phyloP scores from a whole-genome alignment of 331 rosid genomes.

The Quercus tomentella region DNA sequence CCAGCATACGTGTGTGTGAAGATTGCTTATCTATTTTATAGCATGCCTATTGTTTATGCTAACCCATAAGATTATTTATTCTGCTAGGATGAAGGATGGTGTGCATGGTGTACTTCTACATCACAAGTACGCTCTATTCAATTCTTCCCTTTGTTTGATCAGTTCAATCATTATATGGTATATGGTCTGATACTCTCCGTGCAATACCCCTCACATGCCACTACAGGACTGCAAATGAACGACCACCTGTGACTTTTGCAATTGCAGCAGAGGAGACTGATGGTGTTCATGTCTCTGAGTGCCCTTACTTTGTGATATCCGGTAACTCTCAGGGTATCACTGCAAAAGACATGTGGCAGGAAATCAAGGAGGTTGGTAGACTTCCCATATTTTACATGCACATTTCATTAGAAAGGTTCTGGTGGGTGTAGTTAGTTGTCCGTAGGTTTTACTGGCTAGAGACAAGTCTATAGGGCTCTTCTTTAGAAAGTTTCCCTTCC shows the following conservation, averaged over 20 bases:
- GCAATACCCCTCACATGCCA: conserved; percentile 2
- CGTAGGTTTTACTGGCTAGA: no score
- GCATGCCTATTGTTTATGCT: conserved; percentile 24
- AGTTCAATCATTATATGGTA: neutral
- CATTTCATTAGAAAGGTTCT: neutral
- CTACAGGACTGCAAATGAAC: conserved; percentile 64
- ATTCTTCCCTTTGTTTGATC: neutral
- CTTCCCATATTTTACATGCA: neutral
- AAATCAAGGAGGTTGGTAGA: conserved; percentile 69
- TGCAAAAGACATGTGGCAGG: conserved; percentile 86
- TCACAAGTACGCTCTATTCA: conserved; percentile 58
- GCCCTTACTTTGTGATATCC: conserved; percentile 78
- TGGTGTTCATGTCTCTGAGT: conserved; percentile 65
- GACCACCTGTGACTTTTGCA: conserved; percentile 76
- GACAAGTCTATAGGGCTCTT: no score
- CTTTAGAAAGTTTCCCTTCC: no score
- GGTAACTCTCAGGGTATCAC: conserved; percentile 66
- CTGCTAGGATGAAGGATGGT: conserved; percentile 63
- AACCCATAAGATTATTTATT: conserved; percentile 23
- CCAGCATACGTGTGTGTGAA: neutral
- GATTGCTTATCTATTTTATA: neutral
- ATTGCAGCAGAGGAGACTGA: conserved; percentile 81
- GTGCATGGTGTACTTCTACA: conserved; percentile 76
- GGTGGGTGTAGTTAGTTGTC: no score
- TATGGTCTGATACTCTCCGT: neutral